Evolutionary conservation across 495 filamentous ascomycete genomes (phyloP), one percentile per base, ranked within the genome.

Genomic region (Daldinia childiae): DNA sequence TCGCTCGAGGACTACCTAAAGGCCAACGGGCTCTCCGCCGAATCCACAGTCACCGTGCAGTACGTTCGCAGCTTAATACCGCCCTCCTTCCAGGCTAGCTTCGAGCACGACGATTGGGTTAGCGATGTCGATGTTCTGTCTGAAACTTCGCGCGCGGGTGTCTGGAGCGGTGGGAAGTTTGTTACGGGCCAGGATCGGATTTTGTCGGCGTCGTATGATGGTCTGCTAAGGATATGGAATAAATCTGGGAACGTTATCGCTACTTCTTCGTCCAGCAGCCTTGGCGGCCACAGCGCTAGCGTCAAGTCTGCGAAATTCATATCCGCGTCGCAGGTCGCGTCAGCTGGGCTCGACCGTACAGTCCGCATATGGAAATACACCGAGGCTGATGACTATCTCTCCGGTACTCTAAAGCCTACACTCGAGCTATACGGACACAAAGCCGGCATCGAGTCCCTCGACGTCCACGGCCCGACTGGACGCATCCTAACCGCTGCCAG

Each of bases 61-160:
- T 99, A 98, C 82, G 93, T 97, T 7, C 90, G 93, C 65, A 94
- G 93, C 59, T 82, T 96, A 58, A 90, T 97, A 77, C 95, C 95
- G 0, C 96, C 95, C 21, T 82, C 90, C 12, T 92, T 93, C 77
- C 88, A 94, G 45, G 88, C 94, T 6, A 92, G 91, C 61, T 98
- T 96, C 79, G 88, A 97, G 81, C 94, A 98, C 77, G 94, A 98
- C 74, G 95, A 98, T 75, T 99, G 95, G 95, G 91, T 99, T 34
- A 91, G 90, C 77, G 85, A 88, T n/a, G 91, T 97, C n/a, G 93
- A 97, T 74, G 88, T 97, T 4, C 86, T 95, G 19, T 94, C 92
- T 0, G 78, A 72, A 19, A 88, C 84, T 36, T 93, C 90, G 14
- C 79, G 82, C 43, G 89, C 91, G 21, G 89, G 84, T 21, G 81